phyloP scores from a whole-genome alignment of 2,329 filamentous ascomycete species.

The Talaromyces atroroseus region DNA sequence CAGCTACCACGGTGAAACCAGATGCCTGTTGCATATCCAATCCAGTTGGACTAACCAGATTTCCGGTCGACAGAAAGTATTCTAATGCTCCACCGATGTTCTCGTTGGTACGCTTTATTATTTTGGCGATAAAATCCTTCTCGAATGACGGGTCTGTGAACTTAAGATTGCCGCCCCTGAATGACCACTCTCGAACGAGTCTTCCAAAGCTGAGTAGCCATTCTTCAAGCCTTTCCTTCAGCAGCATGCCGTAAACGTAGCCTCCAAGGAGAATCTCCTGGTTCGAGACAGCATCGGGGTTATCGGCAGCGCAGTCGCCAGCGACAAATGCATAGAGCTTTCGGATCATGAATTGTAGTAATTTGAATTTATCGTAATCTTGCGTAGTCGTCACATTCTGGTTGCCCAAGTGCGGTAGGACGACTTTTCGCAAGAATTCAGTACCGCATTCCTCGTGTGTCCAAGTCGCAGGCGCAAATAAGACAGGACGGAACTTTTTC shows the following conservation, averaged over 20 bases:
- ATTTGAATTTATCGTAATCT: conserved; percentile 86
- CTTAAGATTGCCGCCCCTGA: conserved; percentile 45
- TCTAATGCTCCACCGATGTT: conserved; percentile 82
- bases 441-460: conserved; percentile 84
- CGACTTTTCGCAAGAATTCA: conserved; percentile 84
- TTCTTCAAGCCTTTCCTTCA: conserved; percentile 92
- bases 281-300: conserved; percentile 93
- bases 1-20: conserved; percentile 92
- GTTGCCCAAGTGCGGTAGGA: conserved; percentile 86
- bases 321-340: conserved; percentile 92
- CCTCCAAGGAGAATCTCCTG: conserved; percentile 92
- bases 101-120: conserved; percentile 78
- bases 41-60: conserved; percentile 83
- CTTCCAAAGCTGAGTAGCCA: conserved; percentile 64
- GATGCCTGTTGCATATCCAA: conserved; percentile 91
- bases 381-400: conserved; percentile 76
- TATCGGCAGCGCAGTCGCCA: conserved; percentile 87
- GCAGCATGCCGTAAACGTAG: conserved; percentile 87
- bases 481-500: conserved; percentile 81
- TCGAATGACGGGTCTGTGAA: conserved; percentile 74
- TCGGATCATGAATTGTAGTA: conserved; percentile 91
- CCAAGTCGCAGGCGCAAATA: conserved; percentile 77
- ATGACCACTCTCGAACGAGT: conserved; percentile 51
- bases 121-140: conserved; percentile 70
- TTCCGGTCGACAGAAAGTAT: conserved; percentile 95